phyloP scores from a whole-genome alignment of 2,329 filamentous ascomycete species.

The Thielaviopsis ethacetica region DNA sequence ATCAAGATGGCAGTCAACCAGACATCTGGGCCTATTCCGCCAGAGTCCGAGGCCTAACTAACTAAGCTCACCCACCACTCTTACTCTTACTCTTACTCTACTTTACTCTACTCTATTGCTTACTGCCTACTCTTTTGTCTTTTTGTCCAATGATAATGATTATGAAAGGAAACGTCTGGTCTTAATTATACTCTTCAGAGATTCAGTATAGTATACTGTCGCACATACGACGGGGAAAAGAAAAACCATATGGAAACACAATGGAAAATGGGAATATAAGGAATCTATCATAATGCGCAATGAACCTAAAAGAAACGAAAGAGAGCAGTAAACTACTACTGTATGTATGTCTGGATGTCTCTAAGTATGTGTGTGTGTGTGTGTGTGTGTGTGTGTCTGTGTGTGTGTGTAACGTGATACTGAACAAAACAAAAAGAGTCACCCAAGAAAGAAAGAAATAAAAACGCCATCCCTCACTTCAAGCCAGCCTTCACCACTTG shows the following conservation, averaged over 20 bases:
- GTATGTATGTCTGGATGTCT: neutral
- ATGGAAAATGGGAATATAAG: neutral
- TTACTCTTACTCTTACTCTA: no score
- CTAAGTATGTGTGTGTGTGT: neutral
- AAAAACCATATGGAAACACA: neutral
- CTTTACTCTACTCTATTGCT: no score
- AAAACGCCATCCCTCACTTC: neutral
- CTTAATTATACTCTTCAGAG: neutral
- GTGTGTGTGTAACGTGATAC: neutral
- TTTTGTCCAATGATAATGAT: no score
- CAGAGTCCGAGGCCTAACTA: neutral
- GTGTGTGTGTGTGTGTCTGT: neutral
- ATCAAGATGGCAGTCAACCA: slow-evolving; percentile 25
- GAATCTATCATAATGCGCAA: neutral
- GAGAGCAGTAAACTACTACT: neutral
- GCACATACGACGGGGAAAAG: neutral
- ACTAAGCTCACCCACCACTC: no score
- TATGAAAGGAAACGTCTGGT: neutral
- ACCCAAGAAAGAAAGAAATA: neutral
- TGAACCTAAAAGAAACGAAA: neutral
- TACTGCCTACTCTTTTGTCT: no score
- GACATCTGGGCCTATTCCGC: neutral
- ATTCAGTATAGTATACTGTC: neutral
- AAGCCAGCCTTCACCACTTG: neutral
- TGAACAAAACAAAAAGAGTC: no score